Base-by-base conservation (phyloP, 2,329 filamentous ascomycete genomes). In the Corynespora cassiicola region DNA sequence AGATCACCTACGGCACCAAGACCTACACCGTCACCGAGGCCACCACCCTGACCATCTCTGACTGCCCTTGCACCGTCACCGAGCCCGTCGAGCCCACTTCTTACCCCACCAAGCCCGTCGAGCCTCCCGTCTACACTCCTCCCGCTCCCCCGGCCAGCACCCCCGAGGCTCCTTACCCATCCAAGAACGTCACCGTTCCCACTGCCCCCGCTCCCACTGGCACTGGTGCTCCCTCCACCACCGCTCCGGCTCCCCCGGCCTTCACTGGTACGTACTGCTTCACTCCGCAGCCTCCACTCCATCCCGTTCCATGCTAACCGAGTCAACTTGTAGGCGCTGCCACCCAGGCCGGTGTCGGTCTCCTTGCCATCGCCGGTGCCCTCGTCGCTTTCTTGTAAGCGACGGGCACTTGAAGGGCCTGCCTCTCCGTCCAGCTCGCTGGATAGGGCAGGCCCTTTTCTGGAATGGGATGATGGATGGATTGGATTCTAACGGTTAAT, bases 311-410 rank as follows among this genome's bases (percentile, higher is more conserved):
- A 17, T 36, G 59, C 9, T n/a, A n/a, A n/a, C n/a, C 36, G 48
- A 61, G 52, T 78, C 73, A 74, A 78, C 76, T 42, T n/a, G n/a
- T n/a, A n/a, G 78, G 76, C 39, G 78, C 74, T 56, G 77, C 75
- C 57, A 68, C 70, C 61, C 73, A 76, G 68, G 70, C 67, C 45
- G 76, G 75, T 59, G 76, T 73, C 42, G 75, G 74, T 56, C 68
- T 81, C 47, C 73, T 75, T 42, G 76, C 74, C 61, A 65, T 80
- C 52, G 69, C 77, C 58, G 78, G 74, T 68, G 68, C 77, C 50
- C 74, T 63, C 35, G 62, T 60, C 48, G 65, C 64, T 60, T 58
- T 68, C 58, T 63, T 69, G 63, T 69, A 67, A 66, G 52, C 50
- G 23, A 35, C 25, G 54, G 39, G 36, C 37, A 45, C 45, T 50